These are phyloP conservation scores for Cordyceps cateniannulata DNA, from an alignment of 2,329 filamentous ascomycete genomes.

Conservation along the genomic window DNA sequence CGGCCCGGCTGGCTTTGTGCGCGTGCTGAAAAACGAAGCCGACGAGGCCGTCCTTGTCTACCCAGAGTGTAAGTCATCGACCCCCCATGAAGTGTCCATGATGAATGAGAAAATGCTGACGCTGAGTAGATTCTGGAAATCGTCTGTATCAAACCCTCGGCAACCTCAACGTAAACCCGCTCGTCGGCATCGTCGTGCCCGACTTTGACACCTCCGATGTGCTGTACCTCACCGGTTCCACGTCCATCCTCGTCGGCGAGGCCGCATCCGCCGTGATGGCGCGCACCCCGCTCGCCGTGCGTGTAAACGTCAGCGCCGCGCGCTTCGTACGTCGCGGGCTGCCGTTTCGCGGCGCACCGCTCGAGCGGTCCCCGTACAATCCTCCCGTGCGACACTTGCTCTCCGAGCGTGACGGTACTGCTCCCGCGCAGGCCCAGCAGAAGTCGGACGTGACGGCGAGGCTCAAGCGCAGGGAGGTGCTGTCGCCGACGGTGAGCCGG, in stretches of 20 bases:
- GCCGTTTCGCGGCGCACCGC: constrained; percentile 55
- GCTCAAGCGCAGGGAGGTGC: constrained; percentile 48
- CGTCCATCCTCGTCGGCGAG: constrained; percentile 58
- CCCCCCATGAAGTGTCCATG: too few relatives aligned
- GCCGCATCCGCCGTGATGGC: constrained; percentile 58
- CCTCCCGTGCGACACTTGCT: constrained; percentile 61
- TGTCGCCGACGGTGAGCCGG: constrained; percentile 62
- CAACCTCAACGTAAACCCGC: constrained; percentile 62
- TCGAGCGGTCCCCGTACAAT: constrained; percentile 70
- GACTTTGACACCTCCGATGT: constrained; percentile 67
- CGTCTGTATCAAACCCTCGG: constrained; percentile 77
- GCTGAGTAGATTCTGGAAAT: constrained; percentile 69
- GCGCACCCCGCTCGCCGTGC: constrained; percentile 66
- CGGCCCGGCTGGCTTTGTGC: constrained; percentile 66
- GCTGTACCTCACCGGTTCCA: constrained; percentile 65
- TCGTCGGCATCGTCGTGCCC: constrained; percentile 64
- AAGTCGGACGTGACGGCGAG: constrained; percentile 36
- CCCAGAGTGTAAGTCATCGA: constrained; percentile 67
- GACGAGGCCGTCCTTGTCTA: constrained; percentile 53
- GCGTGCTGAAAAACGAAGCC: constrained; percentile 53
- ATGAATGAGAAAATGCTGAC: constrained; percentile 7
- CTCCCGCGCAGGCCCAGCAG: constrained; percentile 15
- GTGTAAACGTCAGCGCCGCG: constrained; percentile 54
- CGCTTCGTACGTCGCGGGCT: constrained; percentile 59
- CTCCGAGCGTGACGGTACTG: constrained; percentile 45